A percentile compares a stretch with the other conserved stretches of the same genome.
These are phyloP conservation scores for Coemansia guatemalensis DNA, from an alignment of 192 early-diverging fungal species.

Conservation along the genomic window DNA sequence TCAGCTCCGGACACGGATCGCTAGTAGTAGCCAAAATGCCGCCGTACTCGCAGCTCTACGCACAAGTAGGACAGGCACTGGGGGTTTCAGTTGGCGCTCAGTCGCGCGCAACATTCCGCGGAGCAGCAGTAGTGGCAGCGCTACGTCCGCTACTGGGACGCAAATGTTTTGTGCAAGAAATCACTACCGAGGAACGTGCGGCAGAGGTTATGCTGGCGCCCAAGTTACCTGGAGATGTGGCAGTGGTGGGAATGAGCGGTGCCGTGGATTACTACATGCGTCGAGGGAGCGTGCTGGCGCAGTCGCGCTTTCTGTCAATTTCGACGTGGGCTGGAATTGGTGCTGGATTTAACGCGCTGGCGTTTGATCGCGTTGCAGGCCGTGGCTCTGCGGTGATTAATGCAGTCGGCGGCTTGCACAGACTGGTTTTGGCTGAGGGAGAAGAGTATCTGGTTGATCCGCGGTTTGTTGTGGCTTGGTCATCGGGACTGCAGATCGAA, in stretches of 20 bases:
- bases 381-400: slow-evolving; percentile 69
- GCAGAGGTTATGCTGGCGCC: slow-evolving; percentile 73
- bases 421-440: slow-evolving; percentile 62
- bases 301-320: slow-evolving; percentile 31
- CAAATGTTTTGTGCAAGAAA: slow-evolving; percentile 30
- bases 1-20: slow-evolving; percentile 25
- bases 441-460: slow-evolving; percentile 76
- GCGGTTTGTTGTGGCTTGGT: slow-evolving; percentile 55
- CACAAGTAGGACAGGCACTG: slow-evolving; percentile 31
- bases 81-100: slow-evolving; percentile 24
- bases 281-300: slow-evolving; percentile 62
- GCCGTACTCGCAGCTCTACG: slow-evolving; percentile 37
- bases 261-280: slow-evolving; percentile 62
- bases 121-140: slow-evolving; percentile 23
- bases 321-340: slow-evolving; percentile 44
- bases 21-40: slow-evolving; percentile 36
- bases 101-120: slow-evolving; percentile 14
- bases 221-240: slow-evolving; percentile 61
- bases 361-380: slow-evolving; percentile 63
- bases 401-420: slow-evolving; percentile 65
- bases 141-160: slow-evolving; percentile 40
- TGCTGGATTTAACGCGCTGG: slow-evolving; percentile 54
- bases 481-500: slow-evolving; percentile 15
- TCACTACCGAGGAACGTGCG: slow-evolving; percentile 54
- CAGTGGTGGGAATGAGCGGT: slow-evolving; percentile 59